Percentiles rank a stretch among this genome's conserved stretches.
Evolutionary conservation across 805 yeast species (phyloP).

Genomic region (Hanseniaspora taiwanica): DNA sequence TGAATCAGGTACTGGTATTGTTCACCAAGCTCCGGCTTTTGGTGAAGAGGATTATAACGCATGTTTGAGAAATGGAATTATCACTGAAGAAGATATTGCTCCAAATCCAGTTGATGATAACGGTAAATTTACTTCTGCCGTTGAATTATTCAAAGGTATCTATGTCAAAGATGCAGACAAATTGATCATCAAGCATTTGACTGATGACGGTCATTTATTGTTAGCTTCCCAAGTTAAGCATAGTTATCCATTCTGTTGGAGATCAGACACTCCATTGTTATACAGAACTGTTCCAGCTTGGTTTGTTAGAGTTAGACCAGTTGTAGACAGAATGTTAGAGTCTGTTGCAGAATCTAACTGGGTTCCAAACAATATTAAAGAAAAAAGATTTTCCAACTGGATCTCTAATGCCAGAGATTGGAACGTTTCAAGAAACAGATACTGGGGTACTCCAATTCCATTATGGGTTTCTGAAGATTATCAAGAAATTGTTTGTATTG

Average conservation of each 20-base stretch:
- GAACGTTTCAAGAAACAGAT: slow-evolving; percentile 96
- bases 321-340: slow-evolving; percentile 78
- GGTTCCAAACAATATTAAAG: slow-evolving; percentile 88
- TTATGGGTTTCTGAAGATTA: slow-evolving; percentile 92
- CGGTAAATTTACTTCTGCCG: slow-evolving; percentile 72
- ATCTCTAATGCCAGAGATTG: slow-evolving; percentile 98
- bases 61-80: slow-evolving; percentile 63
- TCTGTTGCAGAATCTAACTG: slow-evolving; percentile 81
- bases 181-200: slow-evolving; percentile 71
- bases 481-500: slow-evolving; percentile 86
- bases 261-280: slow-evolving; percentile 95
- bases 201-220: slow-evolving; percentile 62
- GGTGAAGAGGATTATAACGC: slow-evolving; percentile 97
- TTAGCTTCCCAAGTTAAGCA: slow-evolving; percentile 77
- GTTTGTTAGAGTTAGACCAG: slow-evolving; percentile 84
- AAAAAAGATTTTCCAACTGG: slow-evolving; percentile 96
- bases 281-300: slow-evolving; percentile 97
- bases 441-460: slow-evolving; percentile 99
- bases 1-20: slow-evolving; percentile 98
- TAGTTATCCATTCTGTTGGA: slow-evolving; percentile 99
- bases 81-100: slow-evolving; percentile 51
- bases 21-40: slow-evolving; percentile 95
- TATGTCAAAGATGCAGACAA: slow-evolving; percentile 96
- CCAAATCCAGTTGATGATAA: slow-evolving; percentile 94
- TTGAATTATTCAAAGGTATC: slow-evolving; percentile 60